Base-by-base conservation (phyloP, 1,284 basidiomycete genomes). In the Leccinum huronense region DNA sequence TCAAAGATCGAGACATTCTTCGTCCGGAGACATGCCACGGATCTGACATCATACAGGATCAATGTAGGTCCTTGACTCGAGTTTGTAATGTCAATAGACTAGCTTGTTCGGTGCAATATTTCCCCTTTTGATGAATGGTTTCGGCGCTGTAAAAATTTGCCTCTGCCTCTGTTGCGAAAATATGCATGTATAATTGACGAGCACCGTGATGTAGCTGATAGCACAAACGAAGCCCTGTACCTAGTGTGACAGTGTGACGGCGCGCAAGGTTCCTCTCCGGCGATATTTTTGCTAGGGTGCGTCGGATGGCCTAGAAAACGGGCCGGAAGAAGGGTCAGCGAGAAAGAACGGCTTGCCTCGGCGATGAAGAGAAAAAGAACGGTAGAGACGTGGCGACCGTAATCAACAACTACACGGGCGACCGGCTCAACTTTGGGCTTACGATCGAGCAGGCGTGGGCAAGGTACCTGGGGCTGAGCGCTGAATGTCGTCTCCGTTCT, bases 341-440 rank as follows among this genome's bases (percentile, higher is more conserved):
- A 38, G 13, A 38, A 38, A 6, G 38, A 38, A 38, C 14, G 38
- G 38, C 23, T 27, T 14, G 23, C 23, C 23, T 27, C 23, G 23
- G 23, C 23, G 23, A 27, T 27, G 23, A 27, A 27, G 23, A 27
- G 23, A 27, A 27, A 27, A 27, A 27, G 23, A 27, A 27, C 23
- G 23, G 23, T 27, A 27, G 23, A 67, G 76, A 79, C 45, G 76
- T 83, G 2, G 68, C 83, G 5, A 75, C 80, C 30, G 73, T 82
- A 40, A 78, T 81, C 63, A 81, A 82, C 65, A 83, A 83, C 70
- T 83, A 80, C 65, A 82, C 80, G 2, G 87, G 86, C 13, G 87
- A 90, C 71, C 82, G 87, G 16, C 80, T 91, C 45, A 86, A 89
- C 71, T 90, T 90, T 67, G 88, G 23, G 9, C 79, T 91, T 13